Base-by-base conservation (phyloP, 225 moss, liverwort and hornwort genomes). In the Polytrichum commune region DNA sequence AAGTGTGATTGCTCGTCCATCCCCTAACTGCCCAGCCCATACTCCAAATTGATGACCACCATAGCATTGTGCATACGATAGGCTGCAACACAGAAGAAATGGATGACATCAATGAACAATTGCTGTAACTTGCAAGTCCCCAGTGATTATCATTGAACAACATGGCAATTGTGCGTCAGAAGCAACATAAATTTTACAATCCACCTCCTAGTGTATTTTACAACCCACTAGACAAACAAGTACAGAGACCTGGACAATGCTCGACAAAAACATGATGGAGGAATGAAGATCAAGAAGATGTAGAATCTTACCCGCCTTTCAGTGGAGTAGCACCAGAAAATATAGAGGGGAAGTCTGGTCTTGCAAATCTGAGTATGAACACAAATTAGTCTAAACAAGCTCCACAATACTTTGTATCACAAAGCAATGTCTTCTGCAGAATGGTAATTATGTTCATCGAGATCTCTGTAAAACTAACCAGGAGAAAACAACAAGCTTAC, bases 11-110 rank as follows among this genome's bases (percentile, higher is more conserved):
- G 97, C 97, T 55, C 97, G 91, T 23, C 97, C 97, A 62, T 97
- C 97, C 69, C 94, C 97, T 71, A 97, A 73, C 74, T 97, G 97
- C 70, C 97, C 97, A 74, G 97, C 97, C 97, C 97, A 97, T 57
- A 97, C 88, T n/a, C 97, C 97, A 75, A 97, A 97, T 78, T 97
- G 97, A 77, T 97, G 97, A 53, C 97, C 97, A 67, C 94, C 94
- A 70, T 94, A 97, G 75, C 97, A 97, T 74, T 97, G 92, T 53
- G 97, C 91, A 72, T 97, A 97, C 32, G 90, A 85, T 60, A 88
- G 7, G 72, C 92, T 96, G 87, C 73, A 75, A 35, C 20, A 6
- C 32, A 81, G 13, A 4, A 46, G 46, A 46, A 46, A 46, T 46
- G 16, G 46, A 4, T 46, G 46, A 13, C 46, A 46, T 46, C 16